phyloP scores from a whole-genome alignment of 73 alveolate genomes.

The Paramecium tetraurelia region DNA sequence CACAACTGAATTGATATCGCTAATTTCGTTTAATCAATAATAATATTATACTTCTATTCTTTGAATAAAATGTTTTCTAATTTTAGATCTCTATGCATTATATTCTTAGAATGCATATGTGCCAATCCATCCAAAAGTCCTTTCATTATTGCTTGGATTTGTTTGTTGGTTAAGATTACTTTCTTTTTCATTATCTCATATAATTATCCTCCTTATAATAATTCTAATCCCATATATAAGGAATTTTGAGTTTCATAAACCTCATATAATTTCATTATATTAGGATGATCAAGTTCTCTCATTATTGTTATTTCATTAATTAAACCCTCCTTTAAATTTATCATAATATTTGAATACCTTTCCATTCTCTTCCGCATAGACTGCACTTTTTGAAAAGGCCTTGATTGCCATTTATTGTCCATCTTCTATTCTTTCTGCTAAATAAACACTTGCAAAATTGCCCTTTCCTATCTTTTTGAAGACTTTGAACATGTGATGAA shows the following conservation, averaged over 20 bases:
- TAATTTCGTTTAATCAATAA: not conserved
- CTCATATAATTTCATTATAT: constrained; percentile 55
- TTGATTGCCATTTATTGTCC: constrained; percentile 54
- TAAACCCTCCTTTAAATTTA: constrained; percentile 32
- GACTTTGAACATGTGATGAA: constrained; percentile 59
- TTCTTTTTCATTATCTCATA: constrained; percentile 55
- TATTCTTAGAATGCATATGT: constrained; percentile 54
- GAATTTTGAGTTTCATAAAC: constrained; percentile 61
- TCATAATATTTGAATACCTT: not conserved
- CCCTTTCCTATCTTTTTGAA: constrained; percentile 62
- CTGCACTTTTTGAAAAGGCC: constrained; percentile 64
- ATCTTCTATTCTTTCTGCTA: constrained; percentile 60
- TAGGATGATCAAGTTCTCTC: constrained; percentile 59
- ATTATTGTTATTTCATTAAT: constrained; percentile 57
- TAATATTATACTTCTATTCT: constrained; percentile 29
- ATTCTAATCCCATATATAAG: constrained; percentile 55
- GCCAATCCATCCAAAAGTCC: constrained; percentile 59
- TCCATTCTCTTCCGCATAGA: constrained; percentile 60
- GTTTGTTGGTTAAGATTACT: constrained; percentile 14
- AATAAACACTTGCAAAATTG: constrained; percentile 61
- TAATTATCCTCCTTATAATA: constrained; percentile 58
- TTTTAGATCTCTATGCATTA: constrained; percentile 62
- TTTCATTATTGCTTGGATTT: constrained; percentile 39
- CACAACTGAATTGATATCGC: constrained; percentile 45
- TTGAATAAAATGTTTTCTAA: constrained; percentile 54